A percentile compares a stretch with the other conserved stretches of the same genome.
Evolutionary conservation across 2,329 filamentous ascomycete genomes (phyloP).

Genomic region (Clarireedia paspali): DNA sequence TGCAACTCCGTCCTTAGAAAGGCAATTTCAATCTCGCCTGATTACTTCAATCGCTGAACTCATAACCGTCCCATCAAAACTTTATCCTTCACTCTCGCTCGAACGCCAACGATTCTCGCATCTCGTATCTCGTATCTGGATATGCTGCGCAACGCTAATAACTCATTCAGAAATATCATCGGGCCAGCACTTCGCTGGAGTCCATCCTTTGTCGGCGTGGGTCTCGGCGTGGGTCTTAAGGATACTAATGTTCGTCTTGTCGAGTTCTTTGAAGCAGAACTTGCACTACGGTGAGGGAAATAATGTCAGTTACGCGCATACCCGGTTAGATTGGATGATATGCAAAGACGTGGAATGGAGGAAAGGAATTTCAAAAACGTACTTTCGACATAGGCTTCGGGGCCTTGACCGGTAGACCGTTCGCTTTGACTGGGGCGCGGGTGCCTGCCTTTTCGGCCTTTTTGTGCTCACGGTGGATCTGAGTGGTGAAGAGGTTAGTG

Average conservation of each 20-base stretch:
- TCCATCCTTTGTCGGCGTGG: constrained; percentile 41
- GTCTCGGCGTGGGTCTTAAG: constrained; percentile 45
- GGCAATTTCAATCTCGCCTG: too few species aligned
- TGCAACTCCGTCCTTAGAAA: too few species aligned
- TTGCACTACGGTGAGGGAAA: constrained; percentile 33
- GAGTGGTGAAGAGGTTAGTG: neutral
- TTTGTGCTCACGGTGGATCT: constrained; percentile 48
- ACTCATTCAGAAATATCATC: constrained; percentile 34
- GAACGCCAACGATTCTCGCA: too few species aligned
- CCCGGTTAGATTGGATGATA: too few species aligned
- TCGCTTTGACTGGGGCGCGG: constrained; percentile 44
- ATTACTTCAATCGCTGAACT: too few species aligned
- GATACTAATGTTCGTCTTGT: constrained; percentile 43
- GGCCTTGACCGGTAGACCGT: constrained; percentile 47
- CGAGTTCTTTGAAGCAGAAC: constrained; percentile 43
- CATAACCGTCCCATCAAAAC: too few species aligned
- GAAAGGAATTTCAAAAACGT: constrained; percentile 15
- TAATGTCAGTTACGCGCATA: neutral
- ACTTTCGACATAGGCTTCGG: constrained; percentile 44
- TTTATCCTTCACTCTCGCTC: too few species aligned
- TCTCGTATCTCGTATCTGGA: too few species aligned
- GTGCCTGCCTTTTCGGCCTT: constrained; percentile 47
- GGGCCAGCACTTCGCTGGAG: constrained; percentile 53
- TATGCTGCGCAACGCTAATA: too few species aligned
- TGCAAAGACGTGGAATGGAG: neutral